A percentile compares a stretch with the other conserved stretches of the same genome.
Conservation (phyloP, 108 stramenopile species). For the Seminavis robusta region DNA sequence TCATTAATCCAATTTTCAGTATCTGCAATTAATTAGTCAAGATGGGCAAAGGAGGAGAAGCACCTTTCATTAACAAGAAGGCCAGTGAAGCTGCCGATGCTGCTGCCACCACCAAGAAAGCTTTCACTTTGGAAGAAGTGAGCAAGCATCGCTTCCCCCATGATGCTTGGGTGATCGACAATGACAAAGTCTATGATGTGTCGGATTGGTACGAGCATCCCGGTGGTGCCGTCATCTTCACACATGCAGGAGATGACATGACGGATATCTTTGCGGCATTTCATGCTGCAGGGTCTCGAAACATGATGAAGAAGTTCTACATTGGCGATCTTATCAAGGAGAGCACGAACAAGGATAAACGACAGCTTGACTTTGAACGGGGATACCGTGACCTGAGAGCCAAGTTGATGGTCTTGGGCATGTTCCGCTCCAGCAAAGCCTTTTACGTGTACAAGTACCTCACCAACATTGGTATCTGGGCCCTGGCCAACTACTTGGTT, state of each 20-base stretch:
- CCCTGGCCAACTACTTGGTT: conserved; percentile 70
- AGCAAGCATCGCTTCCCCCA: conserved; percentile 89
- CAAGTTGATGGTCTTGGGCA: conserved; percentile 90
- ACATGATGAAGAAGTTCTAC: conserved; percentile 88
- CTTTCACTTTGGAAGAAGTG: conserved; percentile 90
- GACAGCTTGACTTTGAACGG: conserved; percentile 91
- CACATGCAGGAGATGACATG: conserved; percentile 98
- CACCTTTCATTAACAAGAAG: too few relatives aligned
- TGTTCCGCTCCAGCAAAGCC: conserved; percentile 87
- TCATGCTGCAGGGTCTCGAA: conserved; percentile 90
- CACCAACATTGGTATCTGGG: conserved; percentile 85
- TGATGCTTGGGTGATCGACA: conserved; percentile 94
- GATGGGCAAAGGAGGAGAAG: conserved; percentile 89
- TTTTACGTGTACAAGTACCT: conserved; percentile 95
- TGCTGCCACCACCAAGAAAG: conserved; percentile 51
- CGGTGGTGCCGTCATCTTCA: conserved; percentile 96
- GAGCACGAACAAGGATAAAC: conserved; percentile 70
- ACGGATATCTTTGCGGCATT: conserved; percentile 99
- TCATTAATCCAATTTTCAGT: too few relatives aligned
- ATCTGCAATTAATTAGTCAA: conserved; percentile 17
- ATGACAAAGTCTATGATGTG: conserved; percentile 97
- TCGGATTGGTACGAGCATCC: conserved; percentile 97
- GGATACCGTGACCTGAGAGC: conserved; percentile 91
- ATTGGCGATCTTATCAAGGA: conserved; percentile 91
- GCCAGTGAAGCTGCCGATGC: conserved; percentile 6